These are phyloP conservation scores for Ligustrum vulgare DNA, from an alignment of 257 asterid species.

Conservation along the genomic window DNA sequence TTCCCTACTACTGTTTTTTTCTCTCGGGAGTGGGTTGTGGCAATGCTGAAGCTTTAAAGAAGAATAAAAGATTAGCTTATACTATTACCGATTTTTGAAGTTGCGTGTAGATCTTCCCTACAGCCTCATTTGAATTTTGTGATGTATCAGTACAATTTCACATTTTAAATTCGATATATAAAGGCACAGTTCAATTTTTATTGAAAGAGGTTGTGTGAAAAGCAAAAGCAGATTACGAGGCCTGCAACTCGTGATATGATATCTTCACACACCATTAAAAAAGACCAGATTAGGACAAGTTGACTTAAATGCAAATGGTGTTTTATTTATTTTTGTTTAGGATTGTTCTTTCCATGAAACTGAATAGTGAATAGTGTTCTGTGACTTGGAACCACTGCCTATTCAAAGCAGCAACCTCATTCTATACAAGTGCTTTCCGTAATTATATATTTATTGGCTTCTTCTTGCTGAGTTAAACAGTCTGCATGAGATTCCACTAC, in stretches of 20 bases:
- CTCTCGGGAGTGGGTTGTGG: no score
- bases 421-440: background rate
- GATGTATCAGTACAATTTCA: background rate
- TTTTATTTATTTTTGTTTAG: no score
- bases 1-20: no score
- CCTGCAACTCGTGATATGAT: background rate
- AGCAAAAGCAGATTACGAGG: background rate
- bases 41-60: no score
- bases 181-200: background rate
- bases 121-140: background rate
- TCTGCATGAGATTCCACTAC: background rate
- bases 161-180: background rate
- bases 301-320: no score
- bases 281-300: background rate
- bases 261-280: background rate
- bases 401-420: background rate
- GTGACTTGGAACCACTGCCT: background rate
- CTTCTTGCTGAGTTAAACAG: constrained; percentile 12
- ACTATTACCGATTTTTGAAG: no score
- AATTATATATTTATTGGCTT: background rate
- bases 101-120: no score
- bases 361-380: background rate
- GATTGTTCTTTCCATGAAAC: no score
- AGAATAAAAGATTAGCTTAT: no score
- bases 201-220: background rate